Evolutionary conservation across 2,329 filamentous ascomycete genomes (phyloP), one percentile per base, ranked within the genome.

Genomic region (Neonectria faginata): DNA sequence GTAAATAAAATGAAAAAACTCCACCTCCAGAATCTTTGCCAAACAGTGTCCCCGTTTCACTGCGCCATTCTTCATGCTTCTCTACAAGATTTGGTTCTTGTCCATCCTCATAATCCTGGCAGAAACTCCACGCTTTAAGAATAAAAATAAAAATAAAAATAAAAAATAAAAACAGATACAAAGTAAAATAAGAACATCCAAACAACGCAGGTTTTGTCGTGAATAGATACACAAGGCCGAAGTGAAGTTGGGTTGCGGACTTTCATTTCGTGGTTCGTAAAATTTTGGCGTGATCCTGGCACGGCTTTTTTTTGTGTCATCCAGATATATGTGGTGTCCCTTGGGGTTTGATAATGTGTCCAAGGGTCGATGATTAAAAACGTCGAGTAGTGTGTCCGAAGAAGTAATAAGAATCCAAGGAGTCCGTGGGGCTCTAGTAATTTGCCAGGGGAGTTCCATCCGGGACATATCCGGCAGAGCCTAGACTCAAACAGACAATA

Each of bases 21-120:
- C 71, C 69, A 29, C 73, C 65, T 71, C 57, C 60, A 53, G 33
- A 59, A 60, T 65, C 57, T 70, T 60, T 58, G 63, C 56, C 60
- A 68, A 65, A 60, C 64, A 48, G 53, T 56, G 29, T 62, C 66
- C 52, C 55, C 65, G 52, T 71, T 59, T 66, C 56, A 70, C 72
- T 73, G 71, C 71, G 71, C 71, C 71, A 66, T 67, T 70, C 70
- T 65, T 71, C 64, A 73, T 73, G 71, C 71, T 71, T 73, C 71
- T 74, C 71, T 74, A 73, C 70, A 73, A 60, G 52, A 66, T 67
- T 57, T 59, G 67, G 64, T 64, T 66, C 71, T 73, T 74, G 63
- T 63, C 60, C 59, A 62, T 68, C 71, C 66, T 74, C 71, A 69
- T 73, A 70, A 72, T 70, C 63, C 71, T 62, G 57, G 64, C 47